Evolutionary conservation across 73 alveolate species (phyloP).

Genomic region (Diophrys sp.): DNA sequence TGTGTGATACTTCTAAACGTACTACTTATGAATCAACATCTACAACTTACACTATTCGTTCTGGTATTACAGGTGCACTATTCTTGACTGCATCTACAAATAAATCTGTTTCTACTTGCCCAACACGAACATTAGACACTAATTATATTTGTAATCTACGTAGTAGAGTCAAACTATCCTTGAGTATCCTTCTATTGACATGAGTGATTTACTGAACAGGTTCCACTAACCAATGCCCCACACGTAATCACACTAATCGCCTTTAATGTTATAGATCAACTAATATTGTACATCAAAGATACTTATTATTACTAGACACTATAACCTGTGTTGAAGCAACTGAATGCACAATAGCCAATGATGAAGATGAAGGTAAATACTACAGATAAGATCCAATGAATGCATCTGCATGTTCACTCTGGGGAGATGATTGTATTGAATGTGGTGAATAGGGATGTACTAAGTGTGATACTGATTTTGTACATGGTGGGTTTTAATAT

Average conservation of each 20-base stretch:
- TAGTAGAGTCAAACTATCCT: too few relatives aligned
- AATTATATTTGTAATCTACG: too few relatives aligned
- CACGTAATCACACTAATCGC: background rate
- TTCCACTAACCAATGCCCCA: too few relatives aligned
- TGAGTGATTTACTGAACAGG: too few relatives aligned
- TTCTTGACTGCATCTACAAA: too few relatives aligned
- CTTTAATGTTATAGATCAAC: background rate
- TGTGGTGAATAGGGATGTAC: background rate
- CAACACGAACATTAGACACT: too few relatives aligned
- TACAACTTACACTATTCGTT: too few relatives aligned
- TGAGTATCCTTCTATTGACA: too few relatives aligned
- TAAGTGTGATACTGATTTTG: background rate
- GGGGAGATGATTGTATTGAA: background rate
- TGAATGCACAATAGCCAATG: background rate
- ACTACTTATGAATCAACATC: too few relatives aligned
- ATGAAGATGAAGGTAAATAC: background rate
- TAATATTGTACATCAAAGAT: background rate
- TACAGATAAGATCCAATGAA: background rate
- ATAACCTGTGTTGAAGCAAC: background rate
- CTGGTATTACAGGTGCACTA: too few relatives aligned
- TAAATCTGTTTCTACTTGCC: too few relatives aligned
- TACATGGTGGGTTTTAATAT: background rate
- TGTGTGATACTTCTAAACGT: too few relatives aligned
- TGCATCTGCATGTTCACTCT: background rate
- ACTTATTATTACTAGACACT: background rate